Conservation (phyloP, 202 grass and related monocot genomes). For the Elaeis oleifera region DNA sequence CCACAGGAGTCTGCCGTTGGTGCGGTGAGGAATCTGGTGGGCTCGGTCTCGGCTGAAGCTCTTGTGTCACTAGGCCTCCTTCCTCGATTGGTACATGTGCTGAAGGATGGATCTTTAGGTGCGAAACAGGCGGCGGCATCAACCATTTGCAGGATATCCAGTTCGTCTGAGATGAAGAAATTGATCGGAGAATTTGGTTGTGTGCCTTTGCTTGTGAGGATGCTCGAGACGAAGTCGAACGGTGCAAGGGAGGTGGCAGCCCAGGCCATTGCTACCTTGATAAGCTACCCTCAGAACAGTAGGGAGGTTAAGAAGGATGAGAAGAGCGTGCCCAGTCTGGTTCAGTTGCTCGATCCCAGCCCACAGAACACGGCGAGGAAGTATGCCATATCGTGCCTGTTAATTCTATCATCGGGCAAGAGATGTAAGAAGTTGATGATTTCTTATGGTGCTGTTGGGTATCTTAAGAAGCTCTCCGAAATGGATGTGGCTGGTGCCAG, state of each 20-base stretch:
- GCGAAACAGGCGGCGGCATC: constrained; percentile 60
- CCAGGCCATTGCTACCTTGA: constrained; percentile 73
- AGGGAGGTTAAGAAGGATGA: constrained; percentile 81
- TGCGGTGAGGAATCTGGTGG: constrained; percentile 67
- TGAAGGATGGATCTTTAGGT: constrained; percentile 65
- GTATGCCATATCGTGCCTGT: constrained; percentile 77
- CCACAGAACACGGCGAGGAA: constrained; percentile 85
- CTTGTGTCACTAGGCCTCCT: constrained; percentile 67
- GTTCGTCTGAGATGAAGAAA: constrained; percentile 65
- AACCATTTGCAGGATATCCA: constrained; percentile 61
- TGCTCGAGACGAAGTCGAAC: constrained; percentile 82
- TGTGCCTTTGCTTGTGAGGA: constrained; percentile 52
- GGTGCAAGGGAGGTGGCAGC: constrained; percentile 61
- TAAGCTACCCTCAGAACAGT: constrained; percentile 47
- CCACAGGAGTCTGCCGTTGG: constrained; percentile 65
- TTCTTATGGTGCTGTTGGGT: constrained; percentile 80
- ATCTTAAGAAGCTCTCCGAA: constrained; percentile 94
- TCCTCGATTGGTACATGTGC: constrained; percentile 60
- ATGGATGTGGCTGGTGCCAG: constrained; percentile 76
- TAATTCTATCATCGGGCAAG: constrained; percentile 55
- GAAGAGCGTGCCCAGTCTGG: constrained; percentile 93
- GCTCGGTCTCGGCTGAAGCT: constrained; percentile 41
- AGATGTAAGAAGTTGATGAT: constrained; percentile 82
- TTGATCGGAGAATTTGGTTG: constrained; percentile 69
- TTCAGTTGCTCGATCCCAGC: constrained; percentile 80